A percentile compares a stretch with the other conserved stretches of the same genome.
These are phyloP conservation scores for Dryas octopetala DNA, from an alignment of 306 rosid genomes.

Conservation along the genomic window DNA sequence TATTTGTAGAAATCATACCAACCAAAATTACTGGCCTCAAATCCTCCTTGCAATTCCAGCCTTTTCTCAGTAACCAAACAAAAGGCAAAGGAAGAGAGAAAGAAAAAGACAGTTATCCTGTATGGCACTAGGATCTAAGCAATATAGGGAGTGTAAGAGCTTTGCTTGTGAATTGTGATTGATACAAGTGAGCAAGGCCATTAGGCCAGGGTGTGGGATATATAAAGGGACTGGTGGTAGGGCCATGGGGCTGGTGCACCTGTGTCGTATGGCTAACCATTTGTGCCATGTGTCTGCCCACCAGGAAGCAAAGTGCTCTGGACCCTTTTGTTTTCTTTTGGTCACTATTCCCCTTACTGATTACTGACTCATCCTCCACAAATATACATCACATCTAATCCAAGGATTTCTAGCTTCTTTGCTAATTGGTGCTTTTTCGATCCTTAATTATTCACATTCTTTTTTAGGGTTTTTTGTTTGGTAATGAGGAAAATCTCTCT, in stretches of 20 bases:
- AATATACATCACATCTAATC: conserved; percentile 24
- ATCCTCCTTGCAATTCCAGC: background rate
- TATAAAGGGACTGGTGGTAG: conserved; percentile 4
- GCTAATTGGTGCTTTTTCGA: conserved; percentile 15
- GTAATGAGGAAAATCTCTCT: too few species aligned
- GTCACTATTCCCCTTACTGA: conserved; percentile 37
- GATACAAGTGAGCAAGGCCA: conserved; percentile 12
- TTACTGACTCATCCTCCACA: conserved; percentile 65
- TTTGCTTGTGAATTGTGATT: conserved; percentile 7
- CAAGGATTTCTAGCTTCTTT: conserved; percentile 23
- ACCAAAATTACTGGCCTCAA: background rate
- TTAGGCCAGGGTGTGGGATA: conserved; percentile 22
- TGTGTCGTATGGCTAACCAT: conserved; percentile 27
- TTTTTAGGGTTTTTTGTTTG: too few species aligned
- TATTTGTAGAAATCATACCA: background rate
- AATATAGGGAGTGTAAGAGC: conserved; percentile 19
- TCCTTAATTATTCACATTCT: too few species aligned
- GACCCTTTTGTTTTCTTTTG: conserved; percentile 40
- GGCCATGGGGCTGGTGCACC: conserved; percentile 33
- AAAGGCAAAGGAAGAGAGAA: background rate
- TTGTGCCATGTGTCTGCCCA: conserved; percentile 42
- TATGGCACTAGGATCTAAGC: background rate
- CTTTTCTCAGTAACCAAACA: background rate
- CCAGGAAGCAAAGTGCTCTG: conserved; percentile 46
- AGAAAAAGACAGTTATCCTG: conserved; percentile 10